Evolutionary conservation across 2,329 filamentous ascomycete genomes (phyloP).

Genomic region (Neopestalotiopsis clavispora): DNA sequence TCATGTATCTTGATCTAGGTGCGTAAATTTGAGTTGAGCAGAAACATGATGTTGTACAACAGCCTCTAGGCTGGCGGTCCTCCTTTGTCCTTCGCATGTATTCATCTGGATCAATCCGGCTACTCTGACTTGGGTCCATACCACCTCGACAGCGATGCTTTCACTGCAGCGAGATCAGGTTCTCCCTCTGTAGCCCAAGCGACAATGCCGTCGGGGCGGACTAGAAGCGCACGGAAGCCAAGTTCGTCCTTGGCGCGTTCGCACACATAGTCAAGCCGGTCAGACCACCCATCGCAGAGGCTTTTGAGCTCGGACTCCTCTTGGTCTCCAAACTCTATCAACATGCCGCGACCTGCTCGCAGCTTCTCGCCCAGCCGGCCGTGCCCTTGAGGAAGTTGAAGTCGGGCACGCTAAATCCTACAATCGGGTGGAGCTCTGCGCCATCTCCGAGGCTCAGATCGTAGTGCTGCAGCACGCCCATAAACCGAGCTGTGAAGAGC

Average conservation of each 20-base stretch:
- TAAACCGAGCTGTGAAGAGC: slow-evolving; percentile 36
- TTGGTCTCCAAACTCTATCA: slow-evolving; percentile 30
- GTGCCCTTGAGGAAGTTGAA: slow-evolving; percentile 33
- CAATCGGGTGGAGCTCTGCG: slow-evolving; percentile 30
- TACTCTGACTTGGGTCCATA: slow-evolving; percentile 17
- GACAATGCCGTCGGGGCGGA: slow-evolving; percentile 38
- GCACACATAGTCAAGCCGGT: slow-evolving; percentile 27
- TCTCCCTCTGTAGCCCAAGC: slow-evolving; percentile 35
- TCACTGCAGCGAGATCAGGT: slow-evolving; percentile 23
- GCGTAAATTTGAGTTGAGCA: background rate
- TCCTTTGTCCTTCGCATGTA: background rate
- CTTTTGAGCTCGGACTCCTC: slow-evolving; percentile 4
- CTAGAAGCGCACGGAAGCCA: slow-evolving; percentile 32
- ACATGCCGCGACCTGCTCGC: slow-evolving; percentile 31
- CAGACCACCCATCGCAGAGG: slow-evolving; percentile 15
- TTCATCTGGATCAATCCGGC: background rate
- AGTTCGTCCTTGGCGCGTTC: slow-evolving; percentile 26
- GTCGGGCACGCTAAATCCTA: slow-evolving; percentile 42
- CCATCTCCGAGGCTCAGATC: slow-evolving; percentile 19
- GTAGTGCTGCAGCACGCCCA: slow-evolving; percentile 40
- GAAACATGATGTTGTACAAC: background rate
- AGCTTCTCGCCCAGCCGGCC: slow-evolving; percentile 35
- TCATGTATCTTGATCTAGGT: background rate
- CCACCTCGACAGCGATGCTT: slow-evolving; percentile 24
- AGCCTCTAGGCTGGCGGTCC: background rate